Evolutionary conservation across 1,139 yeast genomes (phyloP), one percentile per base, ranked within the genome.

Genomic region (Taphrina deformans): DNA sequence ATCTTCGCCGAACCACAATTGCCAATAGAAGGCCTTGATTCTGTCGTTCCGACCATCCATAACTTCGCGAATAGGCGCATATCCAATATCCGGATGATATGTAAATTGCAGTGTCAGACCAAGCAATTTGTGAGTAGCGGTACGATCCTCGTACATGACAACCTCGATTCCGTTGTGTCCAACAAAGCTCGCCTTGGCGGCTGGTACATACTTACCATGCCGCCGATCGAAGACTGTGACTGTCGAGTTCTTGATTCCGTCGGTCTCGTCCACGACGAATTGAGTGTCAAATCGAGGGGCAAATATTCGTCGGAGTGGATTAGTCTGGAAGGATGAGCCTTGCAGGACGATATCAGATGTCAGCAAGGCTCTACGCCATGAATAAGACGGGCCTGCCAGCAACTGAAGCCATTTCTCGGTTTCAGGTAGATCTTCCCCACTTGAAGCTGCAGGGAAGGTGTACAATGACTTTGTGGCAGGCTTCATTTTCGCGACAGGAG

Each of bases 11-110:
- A 90, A 91, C 99, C 99, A 93, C 73, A 91, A 82, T 75, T 87
- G 86, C 99, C 99, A 95, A 85, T 93, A 93, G 81, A 93, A 90
- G 77, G 87, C 86, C 82, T 93, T 93, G 77, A 95, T 92, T 78
- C 98, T 85, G 67, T 84, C 85, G 77, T 93, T 95, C 81, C 99
- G 87, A 73, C 86, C 95, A 70, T 85, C 88, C 88, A 90, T 88
- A 51, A 88, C 83, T 79, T 93, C 99, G 71, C 86, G 82, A 71
- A 93, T 89, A 74, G 99, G 98, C 68, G 97, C 96, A 76, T 88
- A 92, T 24, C 99, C 99, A 75, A 88, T 89, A 64, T 84, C 82
- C 58, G 96, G 91, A 73, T 85, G 82, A 80, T 88, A 93, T 66
- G 79, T 83, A 84, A 87, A 95, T 70, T 86, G 80, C 79, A 93